phyloP scores from a whole-genome alignment of 805 yeast species.

The Kluyveromyces dobzhanskii region DNA sequence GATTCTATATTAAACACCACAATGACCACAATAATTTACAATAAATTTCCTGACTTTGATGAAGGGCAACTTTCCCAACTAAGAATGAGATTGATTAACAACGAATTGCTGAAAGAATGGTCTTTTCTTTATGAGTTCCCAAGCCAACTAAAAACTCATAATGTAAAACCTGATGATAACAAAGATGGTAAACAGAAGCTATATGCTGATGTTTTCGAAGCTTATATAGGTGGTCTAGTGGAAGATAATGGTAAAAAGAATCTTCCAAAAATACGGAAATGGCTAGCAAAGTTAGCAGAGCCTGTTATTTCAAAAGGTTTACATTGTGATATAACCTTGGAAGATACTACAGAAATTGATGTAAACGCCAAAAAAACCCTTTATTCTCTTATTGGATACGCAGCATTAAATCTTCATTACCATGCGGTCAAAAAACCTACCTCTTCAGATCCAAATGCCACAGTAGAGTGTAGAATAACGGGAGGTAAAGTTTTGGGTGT shows the following conservation, averaged over 20 bases:
- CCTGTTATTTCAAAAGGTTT: constrained; percentile 32
- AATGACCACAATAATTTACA: constrained; percentile 61
- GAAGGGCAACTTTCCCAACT: constrained; percentile 77
- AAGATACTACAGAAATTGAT: constrained; percentile 34
- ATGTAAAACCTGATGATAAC: constrained; percentile 28
- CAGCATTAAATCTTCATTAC: constrained; percentile 55
- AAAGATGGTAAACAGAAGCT: constrained; percentile 52
- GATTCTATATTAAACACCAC: constrained; percentile 73
- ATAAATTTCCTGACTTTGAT: constrained; percentile 54
- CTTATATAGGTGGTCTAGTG: constrained; percentile 80
- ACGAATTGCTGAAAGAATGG: constrained; percentile 63
- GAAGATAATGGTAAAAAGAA: constrained; percentile 43
- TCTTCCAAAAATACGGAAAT: constrained; percentile 40
- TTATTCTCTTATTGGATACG: constrained; percentile 73
- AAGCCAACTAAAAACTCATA: constrained; percentile 42
- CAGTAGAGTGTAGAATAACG: constrained; percentile 59
- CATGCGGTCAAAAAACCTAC: constrained; percentile 34
- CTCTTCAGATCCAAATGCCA: constrained; percentile 33
- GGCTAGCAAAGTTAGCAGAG: constrained; percentile 48
- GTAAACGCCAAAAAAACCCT: constrained; percentile 68
- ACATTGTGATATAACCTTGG: constrained; percentile 18
- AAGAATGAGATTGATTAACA: constrained; percentile 65
- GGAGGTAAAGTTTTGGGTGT: constrained; percentile 56
- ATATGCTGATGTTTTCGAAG: constrained; percentile 87
- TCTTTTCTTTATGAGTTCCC: constrained; percentile 61